Evolutionary conservation across 2,329 filamentous ascomycete species (phyloP).

Genomic region (Grosmannia clavigera): DNA sequence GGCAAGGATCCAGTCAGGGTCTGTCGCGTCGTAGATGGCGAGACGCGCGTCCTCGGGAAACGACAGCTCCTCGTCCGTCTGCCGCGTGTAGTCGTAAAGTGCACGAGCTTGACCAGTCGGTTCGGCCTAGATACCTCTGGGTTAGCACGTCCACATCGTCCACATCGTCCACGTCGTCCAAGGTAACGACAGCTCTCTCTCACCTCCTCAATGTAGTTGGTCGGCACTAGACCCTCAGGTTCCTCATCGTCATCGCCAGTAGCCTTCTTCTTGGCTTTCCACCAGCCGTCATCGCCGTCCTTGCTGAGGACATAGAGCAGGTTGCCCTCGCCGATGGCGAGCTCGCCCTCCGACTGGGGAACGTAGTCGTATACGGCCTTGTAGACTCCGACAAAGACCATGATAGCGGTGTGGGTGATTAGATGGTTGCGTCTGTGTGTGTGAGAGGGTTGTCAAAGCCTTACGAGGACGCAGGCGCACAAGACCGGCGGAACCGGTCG

Average conservation of each 20-base stretch:
- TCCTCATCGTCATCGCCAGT: conserved; percentile 76
- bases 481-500: background rate
- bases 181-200: conserved; percentile 25
- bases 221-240: conserved; percentile 78
- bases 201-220: conserved; percentile 93
- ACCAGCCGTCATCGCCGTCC: conserved; percentile 70
- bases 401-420: background rate
- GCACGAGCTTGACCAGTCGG: conserved; percentile 60
- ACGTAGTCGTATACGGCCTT: conserved; percentile 16
- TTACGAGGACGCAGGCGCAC: background rate
- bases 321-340: conserved; percentile 13
- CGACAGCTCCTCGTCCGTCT: conserved; percentile 95
- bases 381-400: conserved; percentile 15
- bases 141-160: background rate
- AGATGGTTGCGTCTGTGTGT: background rate
- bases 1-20: conserved; percentile 94
- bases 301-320: conserved; percentile 32
- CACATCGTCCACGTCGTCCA: too few relatives aligned
- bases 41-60: conserved; percentile 81
- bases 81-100: conserved; percentile 95
- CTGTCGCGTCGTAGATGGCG: conserved; percentile 76
- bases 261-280: conserved; percentile 90
- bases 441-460: background rate
- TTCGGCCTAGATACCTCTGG: conserved; percentile 31
- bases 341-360: conserved; percentile 15